A percentile compares a stretch with the other conserved stretches of the same genome.
phyloP scores from a whole-genome alignment of 2,329 filamentous ascomycete species.

The Fusarium subtropicale region DNA sequence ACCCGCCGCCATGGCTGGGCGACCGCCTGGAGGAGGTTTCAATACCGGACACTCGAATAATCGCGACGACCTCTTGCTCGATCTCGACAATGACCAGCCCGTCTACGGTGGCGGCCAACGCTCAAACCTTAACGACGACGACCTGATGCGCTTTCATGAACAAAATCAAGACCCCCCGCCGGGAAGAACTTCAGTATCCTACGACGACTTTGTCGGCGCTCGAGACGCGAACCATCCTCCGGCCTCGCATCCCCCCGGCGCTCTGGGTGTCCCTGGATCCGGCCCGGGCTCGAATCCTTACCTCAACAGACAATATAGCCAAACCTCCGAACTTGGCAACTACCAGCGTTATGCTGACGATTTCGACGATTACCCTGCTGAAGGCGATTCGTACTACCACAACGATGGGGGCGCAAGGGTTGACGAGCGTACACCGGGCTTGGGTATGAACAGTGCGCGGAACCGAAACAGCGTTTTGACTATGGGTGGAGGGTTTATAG shows the following conservation, averaged over 20 bases:
- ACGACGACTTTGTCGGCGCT: conserved; percentile 92
- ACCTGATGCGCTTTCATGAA: conserved; percentile 80
- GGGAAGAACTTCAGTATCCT: conserved; percentile 85
- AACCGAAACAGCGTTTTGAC: conserved; percentile 91
- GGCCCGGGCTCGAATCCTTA: conserved; percentile 56
- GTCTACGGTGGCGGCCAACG: conserved; percentile 80
- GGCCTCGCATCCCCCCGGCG: conserved; percentile 55
- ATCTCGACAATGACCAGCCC: conserved; percentile 77
- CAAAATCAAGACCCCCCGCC: conserved; percentile 73
- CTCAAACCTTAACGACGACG: conserved; percentile 83
- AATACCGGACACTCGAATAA: conserved; percentile 62
- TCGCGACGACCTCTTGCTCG: conserved; percentile 74
- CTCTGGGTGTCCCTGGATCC: conserved; percentile 42
- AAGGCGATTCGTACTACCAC: conserved; percentile 86
- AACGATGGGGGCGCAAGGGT: conserved; percentile 75
- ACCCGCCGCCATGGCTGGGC: conserved; percentile 70
- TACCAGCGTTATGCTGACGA: conserved; percentile 93
- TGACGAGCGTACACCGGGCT: conserved; percentile 62
- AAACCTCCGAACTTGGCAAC: conserved; percentile 85
- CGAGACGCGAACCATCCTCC: conserved; percentile 61
- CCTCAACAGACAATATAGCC: conserved; percentile 68
- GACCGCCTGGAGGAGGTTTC: conserved; percentile 61
- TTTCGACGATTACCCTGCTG: conserved; percentile 82
- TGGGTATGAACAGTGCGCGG: conserved; percentile 65
- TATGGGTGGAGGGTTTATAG: conserved; percentile 87